Conservation (phyloP, 2,329 filamentous ascomycete genomes). For the Penicillium brevicompactum region DNA sequence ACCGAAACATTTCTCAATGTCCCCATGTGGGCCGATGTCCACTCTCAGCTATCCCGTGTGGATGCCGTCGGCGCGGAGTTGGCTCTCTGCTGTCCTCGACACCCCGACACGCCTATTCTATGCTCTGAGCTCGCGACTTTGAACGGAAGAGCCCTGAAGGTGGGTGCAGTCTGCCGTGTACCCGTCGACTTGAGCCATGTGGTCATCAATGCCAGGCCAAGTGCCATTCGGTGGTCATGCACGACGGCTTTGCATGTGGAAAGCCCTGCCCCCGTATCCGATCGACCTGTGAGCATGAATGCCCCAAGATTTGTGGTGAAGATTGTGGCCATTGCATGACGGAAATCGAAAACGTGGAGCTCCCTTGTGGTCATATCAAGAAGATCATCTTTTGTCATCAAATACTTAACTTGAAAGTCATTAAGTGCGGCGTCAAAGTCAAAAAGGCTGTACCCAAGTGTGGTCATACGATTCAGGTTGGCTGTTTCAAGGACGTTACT, state of each 20-base stretch:
- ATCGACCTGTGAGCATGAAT: constrained; percentile 8
- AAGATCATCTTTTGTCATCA: constrained; percentile 2
- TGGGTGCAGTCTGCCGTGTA: constrained; percentile 11
- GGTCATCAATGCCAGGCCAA: constrained; percentile 15
- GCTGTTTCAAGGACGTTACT: neutral
- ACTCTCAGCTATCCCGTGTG: neutral
- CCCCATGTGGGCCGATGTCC: constrained; percentile 13
- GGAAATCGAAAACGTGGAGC: constrained; percentile 6
- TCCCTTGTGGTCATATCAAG: constrained; percentile 15
- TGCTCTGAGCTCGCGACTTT: constrained; percentile 9
- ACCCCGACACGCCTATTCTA: constrained; percentile 5
- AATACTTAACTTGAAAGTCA: neutral
- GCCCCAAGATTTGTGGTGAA: constrained; percentile 12
- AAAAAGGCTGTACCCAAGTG: constrained; percentile 9
- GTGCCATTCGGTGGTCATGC: constrained; percentile 11
- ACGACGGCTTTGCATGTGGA: constrained; percentile 8
- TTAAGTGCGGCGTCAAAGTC: constrained; percentile 6
- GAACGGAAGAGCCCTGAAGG: constrained; percentile 11
- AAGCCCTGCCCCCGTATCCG: constrained; percentile 15
- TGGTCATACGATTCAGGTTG: constrained; percentile 4
- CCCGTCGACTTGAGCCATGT: constrained; percentile 14
- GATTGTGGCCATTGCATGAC: constrained; percentile 8
- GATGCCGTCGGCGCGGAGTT: constrained; percentile 7
- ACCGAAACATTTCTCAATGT: constrained; percentile 11
- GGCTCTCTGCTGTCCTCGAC: constrained; percentile 11